Evolutionary conservation across 2,329 filamentous ascomycete species (phyloP), one percentile per base, ranked within the genome.

Genomic region (Aaosphaeria arxii): DNA sequence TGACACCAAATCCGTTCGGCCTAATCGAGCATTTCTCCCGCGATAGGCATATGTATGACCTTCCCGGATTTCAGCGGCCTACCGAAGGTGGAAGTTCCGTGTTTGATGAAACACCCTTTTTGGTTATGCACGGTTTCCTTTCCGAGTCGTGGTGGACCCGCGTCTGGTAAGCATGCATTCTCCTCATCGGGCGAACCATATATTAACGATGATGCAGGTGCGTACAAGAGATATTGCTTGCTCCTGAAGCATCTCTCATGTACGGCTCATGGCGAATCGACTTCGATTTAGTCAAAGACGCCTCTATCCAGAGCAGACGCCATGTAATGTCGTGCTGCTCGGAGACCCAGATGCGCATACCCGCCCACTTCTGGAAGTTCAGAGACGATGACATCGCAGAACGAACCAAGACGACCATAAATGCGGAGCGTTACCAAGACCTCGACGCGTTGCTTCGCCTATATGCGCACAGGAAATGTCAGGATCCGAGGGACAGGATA

Each of bases 401-500:
- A 30, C 17, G 11, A 40, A n/a, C 32, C 6, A 17, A n/a, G 11
- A 9, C 7, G 9, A 24, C 28, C n/a, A 3, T 29, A 9, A 29
- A 17, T n/a, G 28, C 7, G 6, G 24, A 33, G 11, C n/a, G 7
- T 9, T 44, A 33, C 33, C 30, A 28, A 11, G 36, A 40, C 17
- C 43, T 45, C 11, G 35, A 45, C 29, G 5, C 24, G 13, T 29
- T 45, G 29, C 33, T 45, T 7, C 32, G 43, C 5, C 11, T 24
- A 39, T 45, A 45, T 30, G 11, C 11, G 5, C 28, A 40, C 30
- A 9, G 30, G 13, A 29, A 42, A 9, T 46, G 44, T 30, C 36
- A 41, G 44, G 39, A 46, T 24, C 44, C 44, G 9, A 11, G 44
- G 33, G 44, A 46, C 39, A 46, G 42, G 24, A 33, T 46, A 46